Percentiles rank a stretch among this genome's conserved stretches.
Conservation (phyloP, 2,329 filamentous ascomycete genomes). For the Rugonectria rugulosa region DNA sequence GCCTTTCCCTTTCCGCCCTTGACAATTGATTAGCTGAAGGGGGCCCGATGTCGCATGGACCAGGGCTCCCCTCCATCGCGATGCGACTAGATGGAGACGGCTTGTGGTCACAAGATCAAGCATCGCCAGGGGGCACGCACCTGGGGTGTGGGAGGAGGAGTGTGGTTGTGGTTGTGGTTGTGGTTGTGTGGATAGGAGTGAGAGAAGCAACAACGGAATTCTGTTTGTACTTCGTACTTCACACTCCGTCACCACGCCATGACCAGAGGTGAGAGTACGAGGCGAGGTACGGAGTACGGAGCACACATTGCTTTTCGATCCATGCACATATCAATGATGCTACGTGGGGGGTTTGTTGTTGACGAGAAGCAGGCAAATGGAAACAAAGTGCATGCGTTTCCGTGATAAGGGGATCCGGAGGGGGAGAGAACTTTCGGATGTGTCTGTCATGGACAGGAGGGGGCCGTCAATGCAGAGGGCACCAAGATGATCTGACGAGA, state of each 20-base stretch:
- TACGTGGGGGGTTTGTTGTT: slow-evolving; percentile 25
- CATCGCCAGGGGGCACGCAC: slow-evolving; percentile 25
- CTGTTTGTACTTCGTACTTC: too few species aligned
- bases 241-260: too few species aligned
- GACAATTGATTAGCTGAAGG: neutral
- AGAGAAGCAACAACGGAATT: slow-evolving; percentile 30
- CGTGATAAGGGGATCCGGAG: slow-evolving; percentile 17
- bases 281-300: too few species aligned
- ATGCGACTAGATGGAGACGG: slow-evolving; percentile 36
- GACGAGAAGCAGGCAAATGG: neutral
- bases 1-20: neutral
- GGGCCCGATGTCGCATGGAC: slow-evolving; percentile 36
- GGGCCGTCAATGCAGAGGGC: neutral
- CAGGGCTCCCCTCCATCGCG: slow-evolving; percentile 26
- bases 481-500: neutral
- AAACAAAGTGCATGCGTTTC: slow-evolving; percentile 22
- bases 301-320: slow-evolving; percentile 5
- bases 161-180: too few species aligned
- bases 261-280: too few species aligned
- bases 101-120: slow-evolving; percentile 40
- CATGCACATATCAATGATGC: slow-evolving; percentile 22
- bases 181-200: slow-evolving; percentile 3
- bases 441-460: slow-evolving; percentile 4
- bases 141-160: neutral
- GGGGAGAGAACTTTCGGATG: neutral